A percentile compares a stretch with the other conserved stretches of the same genome.
Evolutionary conservation across 345 rosid genomes (phyloP).

Genomic region (Bretschneidera sinensis): DNA sequence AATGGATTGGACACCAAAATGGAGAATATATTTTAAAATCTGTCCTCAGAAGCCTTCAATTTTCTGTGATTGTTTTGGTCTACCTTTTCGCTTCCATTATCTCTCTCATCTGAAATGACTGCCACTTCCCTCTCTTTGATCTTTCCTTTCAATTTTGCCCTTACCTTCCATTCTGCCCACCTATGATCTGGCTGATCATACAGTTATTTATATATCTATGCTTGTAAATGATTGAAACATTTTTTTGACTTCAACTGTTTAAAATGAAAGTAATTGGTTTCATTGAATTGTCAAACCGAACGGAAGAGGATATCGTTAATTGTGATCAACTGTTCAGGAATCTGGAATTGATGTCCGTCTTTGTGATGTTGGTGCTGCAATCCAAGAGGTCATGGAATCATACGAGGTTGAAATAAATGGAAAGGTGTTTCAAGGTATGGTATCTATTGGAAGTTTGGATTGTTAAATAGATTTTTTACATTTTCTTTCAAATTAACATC

Average conservation of each 20-base stretch:
- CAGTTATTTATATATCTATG: no score
- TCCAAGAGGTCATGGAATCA: constrained; percentile 98
- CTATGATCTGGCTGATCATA: no score
- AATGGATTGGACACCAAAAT: not conserved
- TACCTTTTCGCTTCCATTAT: no score
- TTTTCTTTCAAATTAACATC: not conserved
- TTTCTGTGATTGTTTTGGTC: not conserved
- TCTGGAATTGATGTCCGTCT: constrained; percentile 94
- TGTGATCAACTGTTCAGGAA: constrained; percentile 43
- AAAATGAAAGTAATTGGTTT: not conserved
- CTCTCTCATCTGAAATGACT: not conserved
- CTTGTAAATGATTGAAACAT: no score
- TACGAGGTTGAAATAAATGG: constrained; percentile 97
- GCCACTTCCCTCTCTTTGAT: not conserved
- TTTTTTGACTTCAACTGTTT: no score
- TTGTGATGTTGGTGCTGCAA: constrained; percentile 96
- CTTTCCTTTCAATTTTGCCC: not conserved
- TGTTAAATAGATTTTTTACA: no score
- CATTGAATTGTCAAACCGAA: not conserved
- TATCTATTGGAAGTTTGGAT: not conserved
- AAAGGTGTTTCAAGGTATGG: constrained; percentile 79
- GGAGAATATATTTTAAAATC: not conserved
- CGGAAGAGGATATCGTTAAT: not conserved
- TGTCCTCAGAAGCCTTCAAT: no score
- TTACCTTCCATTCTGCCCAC: no score